Base-by-base conservation (phyloP, 2,329 filamentous ascomycete genomes). In the Iodosphaeria phyllophila region DNA sequence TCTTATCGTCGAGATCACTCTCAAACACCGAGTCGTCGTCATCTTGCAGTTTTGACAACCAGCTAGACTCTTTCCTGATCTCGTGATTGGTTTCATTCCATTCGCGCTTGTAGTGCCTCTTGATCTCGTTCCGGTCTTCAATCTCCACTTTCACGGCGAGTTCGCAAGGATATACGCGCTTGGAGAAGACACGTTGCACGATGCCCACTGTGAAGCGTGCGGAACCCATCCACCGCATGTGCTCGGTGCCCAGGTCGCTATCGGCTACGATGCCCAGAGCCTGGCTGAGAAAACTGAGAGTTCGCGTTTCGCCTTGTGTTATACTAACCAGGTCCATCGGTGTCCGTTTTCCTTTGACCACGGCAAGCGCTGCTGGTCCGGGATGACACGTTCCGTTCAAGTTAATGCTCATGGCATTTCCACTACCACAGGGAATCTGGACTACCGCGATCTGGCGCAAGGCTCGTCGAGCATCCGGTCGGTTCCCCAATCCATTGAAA, bases 341-440 rank as follows among this genome's bases (percentile, higher is more conserved):
- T 8, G 74, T 89, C n/a, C 73, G 64, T 9, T 86, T 52, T 8
- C 83, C 86, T 47, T 98, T 98, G 40, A 93, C 67, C 23, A 93
- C 72, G 13, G 71, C 74, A 31, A 95, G 54, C 1, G 86, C 80
- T 1, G 84, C 82, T 22, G 79, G 47, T 30, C 71, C 77, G 6
- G 77, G 64, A 33, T 66, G 71, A 33, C 74, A 64, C 1, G 83
- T 84, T 5, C 86, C 89, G 35, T 80, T 82, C 23, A 91, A 53
- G 46, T 93, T 95, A 54, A 76, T 74, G 33, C 79, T 78, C 71
- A 95, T 77, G 13, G 80, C 89, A 47, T 98, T 98, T 5, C 89
- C 89, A 24, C 79, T 89, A 9, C 89, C 89, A 42, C 84, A 92
- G 2, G 89, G 89, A 18, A 98, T 61, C 42, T 92, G 80, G 13